Evolutionary conservation across 192 early-diverging fungal species (phyloP).

Genomic region (Umbelopsis sp.): DNA sequence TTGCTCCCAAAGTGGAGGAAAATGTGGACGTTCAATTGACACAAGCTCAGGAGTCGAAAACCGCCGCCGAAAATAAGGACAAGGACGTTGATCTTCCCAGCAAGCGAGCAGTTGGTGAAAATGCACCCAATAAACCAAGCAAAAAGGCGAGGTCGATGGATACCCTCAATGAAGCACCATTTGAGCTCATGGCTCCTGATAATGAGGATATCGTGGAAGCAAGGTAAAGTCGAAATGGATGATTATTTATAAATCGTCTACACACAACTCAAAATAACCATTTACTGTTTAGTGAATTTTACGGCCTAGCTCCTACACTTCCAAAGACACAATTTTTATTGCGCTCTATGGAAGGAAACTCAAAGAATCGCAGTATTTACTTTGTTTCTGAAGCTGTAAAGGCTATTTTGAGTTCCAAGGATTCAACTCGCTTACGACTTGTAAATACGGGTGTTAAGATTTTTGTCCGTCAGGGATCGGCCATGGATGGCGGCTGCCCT

Average conservation of each 20-base stretch:
- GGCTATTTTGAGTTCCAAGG: constrained; percentile 61
- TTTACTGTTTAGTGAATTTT: constrained; percentile 57
- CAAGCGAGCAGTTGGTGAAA: constrained; percentile 26
- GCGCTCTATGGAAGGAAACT: constrained; percentile 71
- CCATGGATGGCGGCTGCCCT: constrained; percentile 53
- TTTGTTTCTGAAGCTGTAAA: constrained; percentile 85
- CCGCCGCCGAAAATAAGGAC: constrained; percentile 3
- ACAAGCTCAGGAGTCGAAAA: constrained; percentile 2
- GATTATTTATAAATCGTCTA: neutral
- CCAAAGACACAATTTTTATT: constrained; percentile 84
- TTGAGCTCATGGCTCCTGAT: constrained; percentile 73
- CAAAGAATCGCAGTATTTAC: constrained; percentile 77
- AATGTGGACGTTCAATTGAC: neutral
- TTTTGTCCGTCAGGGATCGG: constrained; percentile 78
- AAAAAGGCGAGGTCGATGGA: constrained; percentile 48
- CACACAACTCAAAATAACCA: constrained; percentile 6
- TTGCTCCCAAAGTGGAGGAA: constrained; percentile 16
- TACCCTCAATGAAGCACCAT: constrained; percentile 78
- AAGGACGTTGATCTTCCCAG: constrained; percentile 24
- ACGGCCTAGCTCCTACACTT: constrained; percentile 75
- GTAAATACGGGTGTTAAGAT: constrained; percentile 94
- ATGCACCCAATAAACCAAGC: constrained; percentile 32
- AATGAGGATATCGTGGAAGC: constrained; percentile 65
- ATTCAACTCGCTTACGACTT: constrained; percentile 66
- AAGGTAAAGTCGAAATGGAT: constrained; percentile 36